These are phyloP conservation scores for Hemisphaericaspora lyxosophila DNA, from an alignment of 1,139 yeast genomes.

Conservation along the genomic window DNA sequence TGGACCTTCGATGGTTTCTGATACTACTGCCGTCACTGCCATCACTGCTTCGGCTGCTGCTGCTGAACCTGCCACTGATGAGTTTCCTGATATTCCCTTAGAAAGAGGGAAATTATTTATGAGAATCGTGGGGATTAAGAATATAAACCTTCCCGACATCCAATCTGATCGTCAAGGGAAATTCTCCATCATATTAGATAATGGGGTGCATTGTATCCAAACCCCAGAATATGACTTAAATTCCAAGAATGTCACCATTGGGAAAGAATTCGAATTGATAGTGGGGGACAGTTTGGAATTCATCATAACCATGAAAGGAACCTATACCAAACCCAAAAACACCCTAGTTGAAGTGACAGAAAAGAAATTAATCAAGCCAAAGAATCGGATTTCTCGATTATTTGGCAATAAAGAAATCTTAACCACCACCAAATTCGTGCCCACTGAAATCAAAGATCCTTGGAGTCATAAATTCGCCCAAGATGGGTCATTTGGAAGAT, in stretches of 20 bases:
- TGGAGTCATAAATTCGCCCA: conserved; percentile 63
- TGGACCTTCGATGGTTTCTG: conserved; percentile 19
- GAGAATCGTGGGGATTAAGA: conserved; percentile 58
- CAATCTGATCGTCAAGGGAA: conserved; percentile 52
- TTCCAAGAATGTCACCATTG: conserved; percentile 45
- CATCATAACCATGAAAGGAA: conserved; percentile 69
- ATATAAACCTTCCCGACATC: conserved; percentile 58
- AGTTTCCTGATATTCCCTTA: conserved; percentile 12
- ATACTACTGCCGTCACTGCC: neutral
- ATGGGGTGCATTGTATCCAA: conserved; percentile 82
- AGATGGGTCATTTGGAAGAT: conserved; percentile 88
- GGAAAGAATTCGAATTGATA: conserved; percentile 83
- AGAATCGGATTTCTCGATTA: conserved; percentile 43
- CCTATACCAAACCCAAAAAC: conserved; percentile 55
- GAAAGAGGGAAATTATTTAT: conserved; percentile 79
- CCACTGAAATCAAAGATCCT: conserved; percentile 50
- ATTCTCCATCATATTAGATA: conserved; percentile 75
- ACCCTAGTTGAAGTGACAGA: conserved; percentile 60
- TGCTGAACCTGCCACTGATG: conserved; percentile 9
- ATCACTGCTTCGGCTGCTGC: neutral
- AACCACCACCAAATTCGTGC: conserved; percentile 55
- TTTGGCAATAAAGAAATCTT: conserved; percentile 51
- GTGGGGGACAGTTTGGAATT: conserved; percentile 68
- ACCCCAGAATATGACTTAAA: conserved; percentile 62
- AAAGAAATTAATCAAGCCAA: conserved; percentile 48